Conservation (phyloP, 495 filamentous ascomycete genomes). For the Hypoxylon lienhwacheense region DNA sequence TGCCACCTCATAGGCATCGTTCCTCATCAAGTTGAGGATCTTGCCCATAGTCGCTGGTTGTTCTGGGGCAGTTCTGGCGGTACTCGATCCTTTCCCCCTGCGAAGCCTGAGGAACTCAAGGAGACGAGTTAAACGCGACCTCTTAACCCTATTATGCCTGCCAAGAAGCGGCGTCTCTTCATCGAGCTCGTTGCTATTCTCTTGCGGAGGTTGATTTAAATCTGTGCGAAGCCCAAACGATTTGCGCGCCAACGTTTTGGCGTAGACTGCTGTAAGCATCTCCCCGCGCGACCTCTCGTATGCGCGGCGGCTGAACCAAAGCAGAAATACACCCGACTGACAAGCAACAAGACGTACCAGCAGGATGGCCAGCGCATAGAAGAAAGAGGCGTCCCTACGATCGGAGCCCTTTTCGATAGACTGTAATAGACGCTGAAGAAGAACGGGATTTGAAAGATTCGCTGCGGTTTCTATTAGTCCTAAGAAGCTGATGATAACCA, state of each 20-base stretch:
- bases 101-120: conserved; percentile 25
- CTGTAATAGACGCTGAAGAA: conserved; percentile 70
- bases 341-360: conserved; percentile 59
- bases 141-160: conserved; percentile 8
- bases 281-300: conserved; percentile 82
- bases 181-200: conserved; percentile 40
- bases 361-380: conserved; percentile 66
- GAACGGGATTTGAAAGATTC: conserved; percentile 65
- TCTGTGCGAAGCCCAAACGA: conserved; percentile 50
- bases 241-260: conserved; percentile 78
- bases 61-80: conserved; percentile 29
- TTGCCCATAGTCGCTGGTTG: conserved; percentile 77
- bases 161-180: conserved; percentile 31
- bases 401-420: conserved; percentile 60
- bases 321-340: conserved; percentile 67
- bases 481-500: conserved; percentile 65
- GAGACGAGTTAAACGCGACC: conserved; percentile 23
- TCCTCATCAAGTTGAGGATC: conserved; percentile 77
- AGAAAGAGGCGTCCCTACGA: conserved; percentile 59
- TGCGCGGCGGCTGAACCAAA: conserved; percentile 74
- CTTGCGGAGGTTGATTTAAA: conserved; percentile 17
- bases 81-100: conserved; percentile 1
- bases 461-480: conserved; percentile 63
- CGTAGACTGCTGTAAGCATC: conserved; percentile 86
- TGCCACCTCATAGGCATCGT: conserved; percentile 79